phyloP scores from a whole-genome alignment of 1,284 basidiomycete genomes.

The Ceratorhiza oryzae-sativae region DNA sequence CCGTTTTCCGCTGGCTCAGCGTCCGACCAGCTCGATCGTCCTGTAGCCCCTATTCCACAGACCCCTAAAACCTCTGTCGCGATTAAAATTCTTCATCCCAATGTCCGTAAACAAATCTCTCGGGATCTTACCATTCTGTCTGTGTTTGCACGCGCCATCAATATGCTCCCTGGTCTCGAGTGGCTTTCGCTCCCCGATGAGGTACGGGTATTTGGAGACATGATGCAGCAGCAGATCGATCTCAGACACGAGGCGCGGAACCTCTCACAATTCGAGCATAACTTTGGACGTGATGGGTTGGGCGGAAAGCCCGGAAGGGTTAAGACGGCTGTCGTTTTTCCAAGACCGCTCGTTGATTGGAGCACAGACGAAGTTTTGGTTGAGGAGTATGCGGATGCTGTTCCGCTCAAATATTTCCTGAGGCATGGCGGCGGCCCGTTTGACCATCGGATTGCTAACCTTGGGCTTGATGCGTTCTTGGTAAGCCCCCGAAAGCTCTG shows the following conservation, averaged over 20 bases:
- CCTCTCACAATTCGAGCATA: slow-evolving; percentile 82
- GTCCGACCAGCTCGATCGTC: slow-evolving; percentile 35
- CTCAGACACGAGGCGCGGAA: slow-evolving; percentile 91
- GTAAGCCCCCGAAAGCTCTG: slow-evolving; percentile 56
- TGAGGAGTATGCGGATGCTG: slow-evolving; percentile 92
- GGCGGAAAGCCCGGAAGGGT: slow-evolving; percentile 54
- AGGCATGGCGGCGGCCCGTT: slow-evolving; percentile 90
- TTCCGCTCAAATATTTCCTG: slow-evolving; percentile 90
- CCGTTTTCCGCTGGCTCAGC: slow-evolving; percentile 55
- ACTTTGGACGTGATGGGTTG: slow-evolving; percentile 64
- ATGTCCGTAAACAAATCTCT: slow-evolving; percentile 79
- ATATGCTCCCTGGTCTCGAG: slow-evolving; percentile 88
- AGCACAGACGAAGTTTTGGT: slow-evolving; percentile 83
- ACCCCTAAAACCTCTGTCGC: slow-evolving; percentile 86
- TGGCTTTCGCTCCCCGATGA: slow-evolving; percentile 98
- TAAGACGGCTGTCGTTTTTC: slow-evolving; percentile 87
- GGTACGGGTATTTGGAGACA: slow-evolving; percentile 91
- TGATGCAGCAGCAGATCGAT: slow-evolving; percentile 98
- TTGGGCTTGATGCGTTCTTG: slow-evolving; percentile 95
- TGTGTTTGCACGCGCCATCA: slow-evolving; percentile 85
- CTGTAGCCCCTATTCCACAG: slow-evolving; percentile 26
- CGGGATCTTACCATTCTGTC: slow-evolving; percentile 94
- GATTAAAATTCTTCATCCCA: slow-evolving; percentile 94
- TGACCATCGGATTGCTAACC: slow-evolving; percentile 88
- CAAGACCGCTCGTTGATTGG: slow-evolving; percentile 82